A percentile compares a stretch with the other conserved stretches of the same genome.
phyloP scores from a whole-genome alignment of 2,329 filamentous ascomycete genomes.

The Alternaria postmessia region DNA sequence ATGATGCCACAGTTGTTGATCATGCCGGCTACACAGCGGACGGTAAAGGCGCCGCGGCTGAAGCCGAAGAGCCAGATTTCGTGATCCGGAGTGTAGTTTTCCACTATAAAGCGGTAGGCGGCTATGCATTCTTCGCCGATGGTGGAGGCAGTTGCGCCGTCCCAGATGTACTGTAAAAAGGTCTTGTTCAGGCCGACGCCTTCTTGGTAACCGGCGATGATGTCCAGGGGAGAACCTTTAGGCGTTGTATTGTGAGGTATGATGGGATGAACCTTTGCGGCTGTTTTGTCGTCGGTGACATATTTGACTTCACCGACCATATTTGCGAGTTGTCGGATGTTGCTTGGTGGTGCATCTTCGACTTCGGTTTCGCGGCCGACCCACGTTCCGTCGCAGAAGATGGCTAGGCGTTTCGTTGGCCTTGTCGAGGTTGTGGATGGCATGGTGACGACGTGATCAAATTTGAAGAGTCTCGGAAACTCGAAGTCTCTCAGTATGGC shows the following conservation, averaged over 20 bases:
- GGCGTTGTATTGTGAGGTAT: constrained; percentile 5
- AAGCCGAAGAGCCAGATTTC: constrained; percentile 58
- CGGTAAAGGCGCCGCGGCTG: constrained; percentile 57
- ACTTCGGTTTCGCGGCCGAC: constrained; percentile 45
- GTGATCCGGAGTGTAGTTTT: constrained; percentile 46
- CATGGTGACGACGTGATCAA: constrained; percentile 12
- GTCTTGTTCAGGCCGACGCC: constrained; percentile 47
- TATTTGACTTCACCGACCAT: constrained; percentile 41
- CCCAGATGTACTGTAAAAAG: constrained; percentile 49
- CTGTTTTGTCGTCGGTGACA: constrained; percentile 9
- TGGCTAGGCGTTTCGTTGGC: constrained; percentile 36
- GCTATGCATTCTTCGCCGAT: constrained; percentile 47
- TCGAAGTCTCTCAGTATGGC: neutral
- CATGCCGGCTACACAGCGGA: constrained; percentile 55
- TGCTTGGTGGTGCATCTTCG: constrained; percentile 38
- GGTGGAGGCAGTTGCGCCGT: constrained; percentile 47
- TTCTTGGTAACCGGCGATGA: constrained; percentile 50
- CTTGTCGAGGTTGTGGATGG: constrained; percentile 10
- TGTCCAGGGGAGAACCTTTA: constrained; percentile 6
- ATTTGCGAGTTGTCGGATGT: constrained; percentile 44
- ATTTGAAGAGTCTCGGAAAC: neutral
- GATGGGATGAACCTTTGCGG: constrained; percentile 37
- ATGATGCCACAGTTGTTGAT: constrained; percentile 56
- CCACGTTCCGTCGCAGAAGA: constrained; percentile 51
- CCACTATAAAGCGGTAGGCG: constrained; percentile 48